Percentiles rank a stretch among this genome's conserved stretches.
Evolutionary conservation across 257 asterid species (phyloP).

Genomic region (Nemophila menziesii): DNA sequence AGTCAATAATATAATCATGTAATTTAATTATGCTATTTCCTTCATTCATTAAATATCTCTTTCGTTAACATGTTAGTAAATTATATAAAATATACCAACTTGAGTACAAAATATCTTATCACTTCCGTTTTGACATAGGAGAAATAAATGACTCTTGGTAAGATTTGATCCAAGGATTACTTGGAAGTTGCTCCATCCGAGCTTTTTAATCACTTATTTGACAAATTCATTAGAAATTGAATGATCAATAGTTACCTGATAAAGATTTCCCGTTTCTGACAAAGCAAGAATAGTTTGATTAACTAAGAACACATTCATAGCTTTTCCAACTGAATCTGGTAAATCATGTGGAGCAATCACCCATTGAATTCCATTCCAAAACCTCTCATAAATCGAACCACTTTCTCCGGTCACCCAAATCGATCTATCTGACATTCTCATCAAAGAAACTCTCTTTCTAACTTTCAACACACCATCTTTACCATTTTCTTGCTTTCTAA

Average conservation of each 20-base stretch:
- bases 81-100: background rate
- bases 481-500: slow-evolving; percentile 6
- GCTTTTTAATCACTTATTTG: too few species aligned
- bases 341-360: slow-evolving; percentile 78
- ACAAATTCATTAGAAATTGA: background rate
- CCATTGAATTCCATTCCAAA: slow-evolving; percentile 91
- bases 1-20: background rate
- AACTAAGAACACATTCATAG: slow-evolving; percentile 48
- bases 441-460: slow-evolving; percentile 55
- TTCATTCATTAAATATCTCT: background rate
- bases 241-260: slow-evolving; percentile 36
- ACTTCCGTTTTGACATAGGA: too few species aligned
- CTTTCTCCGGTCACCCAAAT: slow-evolving; percentile 76
- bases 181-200: too few species aligned
- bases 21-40: background rate
- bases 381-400: slow-evolving; percentile 83
- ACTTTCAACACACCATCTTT: slow-evolving; percentile 15
- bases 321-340: slow-evolving; percentile 45
- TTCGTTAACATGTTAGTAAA: background rate
- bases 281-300: slow-evolving; percentile 72
- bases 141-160: too few species aligned
- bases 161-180: too few species aligned
- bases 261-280: slow-evolving; percentile 43
- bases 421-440: slow-evolving; percentile 65
- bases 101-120: background rate